Evolutionary conservation across 176 grass and related monocot species (phyloP).

Genomic region (Dactylis glomerata): DNA sequence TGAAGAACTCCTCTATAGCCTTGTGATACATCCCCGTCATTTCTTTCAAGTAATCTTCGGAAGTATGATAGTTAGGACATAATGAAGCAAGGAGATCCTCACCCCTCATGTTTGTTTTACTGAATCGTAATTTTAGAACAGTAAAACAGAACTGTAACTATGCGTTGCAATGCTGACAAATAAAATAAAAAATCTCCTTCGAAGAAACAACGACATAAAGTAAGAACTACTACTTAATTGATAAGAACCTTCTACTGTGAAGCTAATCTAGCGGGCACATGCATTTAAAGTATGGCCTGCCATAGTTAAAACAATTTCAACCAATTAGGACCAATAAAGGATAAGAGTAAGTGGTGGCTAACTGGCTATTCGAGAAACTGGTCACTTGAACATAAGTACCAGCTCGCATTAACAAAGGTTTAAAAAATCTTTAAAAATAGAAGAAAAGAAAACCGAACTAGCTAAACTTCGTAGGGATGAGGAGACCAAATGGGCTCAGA

Average conservation of each 20-base stretch:
- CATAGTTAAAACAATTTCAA: conserved; percentile 27
- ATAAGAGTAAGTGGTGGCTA: neutral
- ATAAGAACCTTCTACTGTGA: conserved; percentile 70
- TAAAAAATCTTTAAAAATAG: conserved; percentile 18
- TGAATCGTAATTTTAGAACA: conserved; percentile 34
- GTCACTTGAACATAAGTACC: conserved; percentile 9
- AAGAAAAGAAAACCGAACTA: conserved; percentile 42
- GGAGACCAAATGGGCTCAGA: too few species aligned
- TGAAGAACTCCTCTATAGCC: conserved; percentile 58
- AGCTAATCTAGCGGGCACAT: conserved; percentile 66
- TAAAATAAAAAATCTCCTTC: neutral
- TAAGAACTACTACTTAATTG: conserved; percentile 59
- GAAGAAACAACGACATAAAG: conserved; percentile 29
- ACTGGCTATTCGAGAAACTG: neutral
- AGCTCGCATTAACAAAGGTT: conserved; percentile 1
- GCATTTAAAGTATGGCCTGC: conserved; percentile 91
- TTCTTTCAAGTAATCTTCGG: conserved; percentile 69
- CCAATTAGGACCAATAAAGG: neutral
- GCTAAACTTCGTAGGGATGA: too few species aligned
- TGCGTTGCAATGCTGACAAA: neutral
- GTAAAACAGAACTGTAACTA: conserved; percentile 31
- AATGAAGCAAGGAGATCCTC: conserved; percentile 75
- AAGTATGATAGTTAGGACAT: conserved; percentile 85
- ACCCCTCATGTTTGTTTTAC: conserved; percentile 78
- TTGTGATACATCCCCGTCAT: conserved; percentile 61